Base-by-base conservation (phyloP, 495 filamentous ascomycete genomes). In the Amorphotheca resinae region DNA sequence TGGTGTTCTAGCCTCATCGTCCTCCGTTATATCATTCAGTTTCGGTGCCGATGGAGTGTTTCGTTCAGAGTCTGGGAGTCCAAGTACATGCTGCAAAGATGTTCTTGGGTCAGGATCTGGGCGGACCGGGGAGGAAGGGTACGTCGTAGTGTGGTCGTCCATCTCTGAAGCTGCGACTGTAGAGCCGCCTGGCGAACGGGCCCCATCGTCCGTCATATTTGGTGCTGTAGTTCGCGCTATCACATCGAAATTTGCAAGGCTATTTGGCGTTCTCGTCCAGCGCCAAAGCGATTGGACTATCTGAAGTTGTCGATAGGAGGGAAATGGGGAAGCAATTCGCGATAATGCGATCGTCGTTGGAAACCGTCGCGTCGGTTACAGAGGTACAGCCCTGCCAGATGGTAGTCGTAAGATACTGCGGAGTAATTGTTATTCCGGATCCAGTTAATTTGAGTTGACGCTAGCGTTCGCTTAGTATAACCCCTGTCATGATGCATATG, bases 1-100 rank as follows among this genome's bases (percentile, higher is more conserved):
- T 57, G 48, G 55, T 5, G 48, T 59, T 36, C 51, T 47, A 28
- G 45, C 53, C 11, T 66, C 64, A 16, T 66, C 62, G 38, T 56
- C 53, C n/a, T 55, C 52, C 32, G 39, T 50, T 41, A 55, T 46
- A 11, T 49, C 48, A 36, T 32, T 42, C 9, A 31, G 38, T 22
- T 35, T 38, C n/a, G 37, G 20, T 7, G 41, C 43, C 1, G 43
- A 44, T 12, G 53, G 50, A 2, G 50, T 48, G 15, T 53, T 38
- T 23, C 17, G 38, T 22, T 32, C 22, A 3, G 48, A 47, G 20
- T 54, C 46, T 15, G 42, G 5, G 11, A 12, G 15, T 8, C 32
- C 47, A 9, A 53, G 43, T 8, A 47, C 41, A 28, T 52, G 44
- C 22, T 52, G 52, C 20, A 54, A 15, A 3, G 51, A 32, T 7